Evolutionary conservation across 148 eudicot genomes (phyloP).

Genomic region (Camellia sinensis): DNA sequence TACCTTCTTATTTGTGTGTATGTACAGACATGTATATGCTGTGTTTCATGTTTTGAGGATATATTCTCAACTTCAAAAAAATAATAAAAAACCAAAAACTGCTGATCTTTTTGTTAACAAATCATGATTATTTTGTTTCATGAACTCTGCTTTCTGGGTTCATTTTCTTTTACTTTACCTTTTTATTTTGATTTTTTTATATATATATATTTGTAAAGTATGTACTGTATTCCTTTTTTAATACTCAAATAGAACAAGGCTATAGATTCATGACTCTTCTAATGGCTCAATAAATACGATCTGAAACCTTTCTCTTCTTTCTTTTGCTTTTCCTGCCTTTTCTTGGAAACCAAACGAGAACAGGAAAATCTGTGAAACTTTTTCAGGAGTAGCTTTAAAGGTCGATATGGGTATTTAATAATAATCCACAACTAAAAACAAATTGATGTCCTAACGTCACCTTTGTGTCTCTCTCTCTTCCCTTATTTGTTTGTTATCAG

Average conservation of each 20-base stretch:
- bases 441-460: conserved; percentile 26
- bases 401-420: conserved; percentile 1
- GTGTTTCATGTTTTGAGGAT: no score
- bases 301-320: not conserved
- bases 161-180: no score
- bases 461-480: not conserved
- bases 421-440: conserved; percentile 31
- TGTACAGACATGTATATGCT: no score
- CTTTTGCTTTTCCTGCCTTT: not conserved
- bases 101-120: no score
- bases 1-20: no score
- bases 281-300: not conserved
- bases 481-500: not conserved
- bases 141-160: no score
- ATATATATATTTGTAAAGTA: no score
- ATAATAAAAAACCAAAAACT: no score
- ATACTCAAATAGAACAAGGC: not conserved
- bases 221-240: no score
- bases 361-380: not conserved
- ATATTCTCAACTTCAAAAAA: no score
- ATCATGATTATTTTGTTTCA: no score
- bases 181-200: no score
- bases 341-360: not conserved
- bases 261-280: not conserved
- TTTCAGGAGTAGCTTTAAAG: conserved; percentile 27